Base-by-base conservation (phyloP, 2,329 filamentous ascomycete species). In the Parastagonospora nodorum region DNA sequence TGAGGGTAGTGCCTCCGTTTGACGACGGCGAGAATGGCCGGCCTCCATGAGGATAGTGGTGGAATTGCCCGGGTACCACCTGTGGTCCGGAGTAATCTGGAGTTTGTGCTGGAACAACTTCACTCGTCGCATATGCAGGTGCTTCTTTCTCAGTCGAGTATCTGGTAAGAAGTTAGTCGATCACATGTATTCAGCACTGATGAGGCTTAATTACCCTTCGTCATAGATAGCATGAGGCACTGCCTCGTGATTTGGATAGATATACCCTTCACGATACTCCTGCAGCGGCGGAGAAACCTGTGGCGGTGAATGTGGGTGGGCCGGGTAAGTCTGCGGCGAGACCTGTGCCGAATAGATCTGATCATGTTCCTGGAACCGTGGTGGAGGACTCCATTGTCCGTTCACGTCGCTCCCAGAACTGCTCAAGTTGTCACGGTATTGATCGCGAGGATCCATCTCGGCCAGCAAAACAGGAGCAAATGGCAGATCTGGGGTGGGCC, bases 71-170 rank as follows among this genome's bases (percentile, higher is more conserved):
- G 6, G 58, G 55, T 27, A 65, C 60, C 3, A 65, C 60, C 51
- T 66, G 50, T 15, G 58, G 63, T 16, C 55, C 58, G 8, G 62
- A 65, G 28, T 60, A 66, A 31, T 65, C 63, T 2, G 60, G 61
- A 5, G 62, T 64, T 2, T 57, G 50, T 38, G 32, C 15, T 14
- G 44, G 49, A 4, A 49, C 14, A 1, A 50, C 27, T 14, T 48
- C 43, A 32, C 50, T 16, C 39, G 53, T 53, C 8, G 50, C 39
- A 39, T 58, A 58, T 8, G 38, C 12, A 2, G 59, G 60, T 10
- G 55, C 53, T 41, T 65, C 57, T 38, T 65, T 66, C 35, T 62
- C 60, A 1, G 55, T 63, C 1, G 60, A 61, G 15, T 60, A 51
- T 27, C 63, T 64, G 24, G 29, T 12, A 5, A 2, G 45, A n/a